Evolutionary conservation across 306 rosid species (phyloP), one percentile per base, ranked within the genome.

Genomic region (Acacia confusa): DNA sequence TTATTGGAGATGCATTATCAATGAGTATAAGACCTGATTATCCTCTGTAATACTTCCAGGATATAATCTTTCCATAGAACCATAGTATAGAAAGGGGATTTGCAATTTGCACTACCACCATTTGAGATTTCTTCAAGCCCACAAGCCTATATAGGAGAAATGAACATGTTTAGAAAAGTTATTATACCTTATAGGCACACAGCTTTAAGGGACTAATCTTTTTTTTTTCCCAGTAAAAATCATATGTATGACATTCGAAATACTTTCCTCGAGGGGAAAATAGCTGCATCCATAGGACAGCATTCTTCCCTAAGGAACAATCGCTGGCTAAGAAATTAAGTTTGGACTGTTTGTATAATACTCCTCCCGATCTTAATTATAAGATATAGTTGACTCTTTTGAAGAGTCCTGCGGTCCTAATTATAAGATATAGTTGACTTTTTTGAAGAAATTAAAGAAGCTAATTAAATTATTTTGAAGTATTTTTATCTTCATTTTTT

Each of bases 61-160:
- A 76, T 79, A 82, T 72, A 86, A 76, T 68, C 57, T 85, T 53
- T 72, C 41, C 55, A 72, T 1, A 66, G 32, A 69, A 24, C 72
- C 79, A 79, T 24, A 75, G 41, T 74, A 72, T 67, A 55, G 44
- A 73, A 78, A 57, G 69, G 74, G 78, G 78, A 72, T 48, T 78
- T 64, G 40, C 20, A 73, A 70, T 68, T 78, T 53, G 40, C 20
- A 50, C 28, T 74, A 78, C 63, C 79, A 79, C 63, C 48, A 61
- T n/a, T 75, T 82, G 53, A 43, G 63, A 69, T 38, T 70, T 45
- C 60, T 44, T 55, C 64, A 74, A 74, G 75, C 76, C 81, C 60
- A 77, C 48, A 73, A 81, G 64, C 83, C 71, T 76, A 80, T 24
- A 67, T 24, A 58, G 65, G 53, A 68, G 74, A 71, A 58, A 66